Base-by-base conservation (phyloP, 1,139 yeast genomes). In the Pichia norvegensis region DNA sequence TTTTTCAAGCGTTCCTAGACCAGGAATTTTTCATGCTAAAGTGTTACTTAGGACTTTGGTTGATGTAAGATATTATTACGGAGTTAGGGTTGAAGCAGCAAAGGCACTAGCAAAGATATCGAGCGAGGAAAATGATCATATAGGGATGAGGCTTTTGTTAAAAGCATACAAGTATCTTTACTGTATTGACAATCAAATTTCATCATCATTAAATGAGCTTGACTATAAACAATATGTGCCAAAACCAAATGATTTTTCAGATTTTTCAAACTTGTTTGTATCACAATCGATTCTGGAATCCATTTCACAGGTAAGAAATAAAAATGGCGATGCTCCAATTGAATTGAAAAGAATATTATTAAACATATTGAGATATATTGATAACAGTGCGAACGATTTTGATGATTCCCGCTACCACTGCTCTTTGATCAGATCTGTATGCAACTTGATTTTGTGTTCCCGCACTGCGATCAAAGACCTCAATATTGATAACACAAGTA, bases 41-140 rank as follows among this genome's bases (percentile, higher is more conserved):
- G 76, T 85, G 22, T 67, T 94, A 38, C 69, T 87, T 3, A 70
- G 97, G 49, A 90, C 97, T 0, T 64, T 87, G 11, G 73, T 90
- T 79, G 99, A 94, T 61, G 63, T 73, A 13, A 69, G 97, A 41
- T 94, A 94, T 62, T 92, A 79, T 58, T 88, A 86, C 63, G 97
- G 97, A 3, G 79, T 94, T 1, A 69, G 99, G 50, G 73, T 81
- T 16, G 95, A 87, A 47, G 97, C 98, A 0, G 95, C 95, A 0
- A 65, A 68, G 45, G 95, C 95, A 0, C 69, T 92, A 41, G 83
- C 90, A 0, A 72, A 67, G 22, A 73, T 81, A 49, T 84, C 95
- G 0, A 76, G 72, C 14, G 75, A 74, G 25, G 80, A 77, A 10
- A 72, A 79, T 39, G 72, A 74, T 20, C 85, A 75, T 60, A 70